Evolutionary conservation across 2,329 filamentous ascomycete species (phyloP), one percentile per base, ranked within the genome.

Genomic region (Monascus ruber): DNA sequence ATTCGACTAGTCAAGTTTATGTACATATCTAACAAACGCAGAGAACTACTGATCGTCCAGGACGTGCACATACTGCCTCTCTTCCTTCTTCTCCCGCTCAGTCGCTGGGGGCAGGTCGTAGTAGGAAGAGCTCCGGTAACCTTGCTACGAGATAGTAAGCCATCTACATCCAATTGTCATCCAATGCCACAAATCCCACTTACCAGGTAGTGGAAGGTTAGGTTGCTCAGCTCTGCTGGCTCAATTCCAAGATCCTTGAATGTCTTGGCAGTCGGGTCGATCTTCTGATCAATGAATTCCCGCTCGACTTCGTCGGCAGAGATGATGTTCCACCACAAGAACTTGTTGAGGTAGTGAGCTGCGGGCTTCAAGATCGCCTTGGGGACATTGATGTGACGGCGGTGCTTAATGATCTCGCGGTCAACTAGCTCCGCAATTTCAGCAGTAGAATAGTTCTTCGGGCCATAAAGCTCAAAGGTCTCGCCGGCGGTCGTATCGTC

Each of bases 41-140:
- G 47, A 48, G 36, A 40, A 53, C 55, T 80, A 91, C 73, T 87
- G 77, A 63, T 91, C 82, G 62, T 94, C 85, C 59, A 86, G 70
- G 45, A 98, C 88, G 64, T 98, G 91, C 63, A 96, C 70, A 64
- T 94, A 98, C 73, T 95, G 91, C 76, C 81, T 91, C 68, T 96
- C 88, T 65, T 96, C 88, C 54, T 77, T 75, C 75, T 81, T 91
- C 74, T 98, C 91, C 65, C 83, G 84, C 70, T 95, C 89, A 28
- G 89, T 95, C 56, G 89, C 81, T 36, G 91, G 89, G 37, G 91
- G 91, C 50, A 96, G 74, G 60, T 98, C 89, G 65, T 93, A 94
- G 76, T 81, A 91, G 55, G 80, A 77, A 42, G 83, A 77, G 66
- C 84, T 89, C 60, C 91, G 83, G 73, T 85, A 95, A 63, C 80